Conservation (phyloP, 768 basidiomycete species). For the Saitozyma sp. region DNA sequence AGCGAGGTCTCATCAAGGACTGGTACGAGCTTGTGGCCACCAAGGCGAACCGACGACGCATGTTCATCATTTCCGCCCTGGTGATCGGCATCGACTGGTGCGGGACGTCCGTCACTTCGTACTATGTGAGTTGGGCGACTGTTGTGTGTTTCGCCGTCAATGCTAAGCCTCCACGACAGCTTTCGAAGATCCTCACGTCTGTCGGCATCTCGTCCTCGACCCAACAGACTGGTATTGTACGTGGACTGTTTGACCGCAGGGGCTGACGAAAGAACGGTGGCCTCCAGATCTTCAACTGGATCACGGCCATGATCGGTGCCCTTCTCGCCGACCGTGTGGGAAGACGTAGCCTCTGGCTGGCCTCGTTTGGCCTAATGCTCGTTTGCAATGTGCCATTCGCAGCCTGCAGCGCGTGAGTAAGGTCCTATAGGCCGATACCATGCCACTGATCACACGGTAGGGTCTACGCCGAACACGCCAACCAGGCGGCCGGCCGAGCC, state of each 20-base stretch:
- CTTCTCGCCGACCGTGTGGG: conserved; percentile 45
- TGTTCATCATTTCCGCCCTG: conserved; percentile 30
- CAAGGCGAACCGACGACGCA: conserved; percentile 30
- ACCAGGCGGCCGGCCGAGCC: conserved; percentile 30
- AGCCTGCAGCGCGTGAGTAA: conserved; percentile 20
- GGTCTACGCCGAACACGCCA: conserved; percentile 24
- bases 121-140: no score
- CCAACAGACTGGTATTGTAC: conserved; percentile 47
- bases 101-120: no score
- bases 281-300: conserved; percentile 33
- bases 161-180: no score
- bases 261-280: conserved; percentile 44
- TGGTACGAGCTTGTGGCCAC: conserved; percentile 17
- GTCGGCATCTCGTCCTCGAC: no score
- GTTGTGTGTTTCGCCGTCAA: no score
- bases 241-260: conserved; percentile 38
- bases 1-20: conserved; percentile 21
- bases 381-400: conserved; percentile 25
- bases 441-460: conserved; percentile 15
- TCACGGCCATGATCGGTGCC: conserved; percentile 24
- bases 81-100: conserved; percentile 50
- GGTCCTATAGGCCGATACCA: conserved; percentile 29
- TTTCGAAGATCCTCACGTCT: no score
- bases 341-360: conserved; percentile 36
- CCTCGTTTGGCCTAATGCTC: conserved; percentile 26